Conservation (phyloP, 139 green algal genomes). For the Dunaliella sp. region DNA sequence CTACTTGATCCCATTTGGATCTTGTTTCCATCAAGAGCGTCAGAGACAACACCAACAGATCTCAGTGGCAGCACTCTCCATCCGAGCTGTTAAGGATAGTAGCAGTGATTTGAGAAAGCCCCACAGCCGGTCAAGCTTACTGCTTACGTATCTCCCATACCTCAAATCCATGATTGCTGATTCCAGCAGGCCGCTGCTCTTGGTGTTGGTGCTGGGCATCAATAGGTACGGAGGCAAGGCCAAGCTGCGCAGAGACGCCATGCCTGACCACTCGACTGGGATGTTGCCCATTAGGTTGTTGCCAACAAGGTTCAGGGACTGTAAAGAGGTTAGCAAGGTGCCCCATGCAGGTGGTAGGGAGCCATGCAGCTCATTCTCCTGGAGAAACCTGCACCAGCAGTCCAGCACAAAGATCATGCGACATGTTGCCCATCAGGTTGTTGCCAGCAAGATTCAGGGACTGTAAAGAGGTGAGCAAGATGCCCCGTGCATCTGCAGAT, state of each 20-base stretch:
- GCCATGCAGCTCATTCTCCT: background rate
- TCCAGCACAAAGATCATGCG: too few relatives aligned
- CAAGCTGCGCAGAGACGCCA: background rate
- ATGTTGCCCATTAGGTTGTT: background rate
- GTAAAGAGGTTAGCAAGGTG: background rate
- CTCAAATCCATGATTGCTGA: background rate
- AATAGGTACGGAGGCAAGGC: background rate
- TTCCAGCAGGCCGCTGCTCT: background rate
- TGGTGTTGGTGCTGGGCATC: too few relatives aligned
- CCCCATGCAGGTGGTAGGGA: background rate
- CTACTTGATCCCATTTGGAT: too few relatives aligned
- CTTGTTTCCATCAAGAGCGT: too few relatives aligned
- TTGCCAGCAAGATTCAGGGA: background rate
- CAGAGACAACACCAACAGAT: too few relatives aligned
- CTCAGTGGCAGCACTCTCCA: too few relatives aligned
- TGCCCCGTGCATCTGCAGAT: too few relatives aligned
- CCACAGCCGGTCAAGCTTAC: too few relatives aligned
- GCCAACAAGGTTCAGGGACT: background rate
- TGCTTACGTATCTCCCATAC: too few relatives aligned
- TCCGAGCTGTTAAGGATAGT: too few relatives aligned
- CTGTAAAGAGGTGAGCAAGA: background rate
- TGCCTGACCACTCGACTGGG: background rate
- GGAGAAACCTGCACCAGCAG: background rate
- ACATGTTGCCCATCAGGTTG: background rate
- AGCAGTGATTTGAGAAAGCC: too few relatives aligned